These are phyloP conservation scores for Vaccinium macrocarpon DNA, from an alignment of 148 eudicot species.

Conservation along the genomic window DNA sequence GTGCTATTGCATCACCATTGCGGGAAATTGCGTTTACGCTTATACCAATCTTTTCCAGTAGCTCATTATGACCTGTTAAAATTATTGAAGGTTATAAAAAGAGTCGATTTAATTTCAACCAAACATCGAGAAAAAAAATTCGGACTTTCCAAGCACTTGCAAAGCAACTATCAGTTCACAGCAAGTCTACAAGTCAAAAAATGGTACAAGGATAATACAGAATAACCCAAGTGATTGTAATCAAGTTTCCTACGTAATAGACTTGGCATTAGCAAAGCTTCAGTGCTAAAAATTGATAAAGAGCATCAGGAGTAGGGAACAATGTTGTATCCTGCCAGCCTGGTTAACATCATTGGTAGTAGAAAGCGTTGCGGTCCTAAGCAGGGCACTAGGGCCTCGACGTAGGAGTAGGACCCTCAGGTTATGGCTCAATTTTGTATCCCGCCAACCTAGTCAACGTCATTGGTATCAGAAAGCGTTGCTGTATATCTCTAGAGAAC, in stretches of 20 bases:
- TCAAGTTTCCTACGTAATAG: too few relatives aligned
- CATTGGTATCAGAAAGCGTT: not conserved
- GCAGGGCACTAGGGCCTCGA: too few relatives aligned
- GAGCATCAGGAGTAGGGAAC: not conserved
- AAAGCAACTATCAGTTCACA: not conserved
- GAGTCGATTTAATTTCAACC: not conserved
- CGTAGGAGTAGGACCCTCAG: too few relatives aligned
- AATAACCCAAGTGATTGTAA: too few relatives aligned
- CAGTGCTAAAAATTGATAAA: not conserved
- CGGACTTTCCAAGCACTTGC: not conserved
- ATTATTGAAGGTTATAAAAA: slow-evolving; percentile 4
- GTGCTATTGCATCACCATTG: slow-evolving; percentile 74
- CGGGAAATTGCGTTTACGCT: slow-evolving; percentile 74
- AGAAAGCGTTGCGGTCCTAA: not conserved
- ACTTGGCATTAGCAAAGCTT: not conserved
- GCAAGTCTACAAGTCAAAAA: too few relatives aligned
- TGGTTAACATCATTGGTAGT: not conserved
- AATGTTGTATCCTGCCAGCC: not conserved
- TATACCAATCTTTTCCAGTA: slow-evolving; percentile 65
- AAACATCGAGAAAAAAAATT: not conserved
- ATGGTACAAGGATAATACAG: too few relatives aligned
- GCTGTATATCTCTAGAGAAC: not conserved
- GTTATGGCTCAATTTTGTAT: not conserved
- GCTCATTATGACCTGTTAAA: slow-evolving; percentile 68
- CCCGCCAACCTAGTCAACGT: not conserved